Conservation (phyloP, 164 flowering plant species). For the Magnolia officinalis region DNA sequence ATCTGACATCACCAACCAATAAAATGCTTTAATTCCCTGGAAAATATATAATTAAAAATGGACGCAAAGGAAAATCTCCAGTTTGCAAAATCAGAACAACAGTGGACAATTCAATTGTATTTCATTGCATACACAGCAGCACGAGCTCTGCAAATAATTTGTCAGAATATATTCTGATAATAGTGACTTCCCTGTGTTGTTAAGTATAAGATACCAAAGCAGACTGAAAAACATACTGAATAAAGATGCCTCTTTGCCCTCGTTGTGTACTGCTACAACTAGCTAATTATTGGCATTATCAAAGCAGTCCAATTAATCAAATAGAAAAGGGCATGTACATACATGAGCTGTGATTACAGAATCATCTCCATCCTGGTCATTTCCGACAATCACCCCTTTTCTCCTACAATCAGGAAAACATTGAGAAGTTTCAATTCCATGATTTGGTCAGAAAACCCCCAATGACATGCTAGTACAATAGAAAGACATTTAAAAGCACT, state of each 20-base stretch:
- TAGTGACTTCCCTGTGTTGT: not conserved
- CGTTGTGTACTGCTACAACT: not conserved
- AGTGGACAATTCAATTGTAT: no score
- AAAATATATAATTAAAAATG: not conserved
- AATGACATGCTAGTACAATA: not conserved
- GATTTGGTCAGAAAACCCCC: not conserved
- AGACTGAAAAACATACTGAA: not conserved
- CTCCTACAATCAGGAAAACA: conserved; percentile 53
- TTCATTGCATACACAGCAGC: no score
- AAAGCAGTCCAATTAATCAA: not conserved
- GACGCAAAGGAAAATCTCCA: not conserved
- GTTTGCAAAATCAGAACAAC: no score
- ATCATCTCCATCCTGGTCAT: conserved; percentile 98
- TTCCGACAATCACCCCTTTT: conserved; percentile 92
- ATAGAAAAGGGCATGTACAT: conserved; percentile 20
- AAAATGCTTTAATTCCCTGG: not conserved
- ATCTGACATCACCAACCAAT: not conserved
- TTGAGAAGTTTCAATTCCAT: conserved; percentile 13
- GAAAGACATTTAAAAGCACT: conserved; percentile 21
- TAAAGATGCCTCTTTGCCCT: not conserved
- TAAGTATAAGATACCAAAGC: not conserved
- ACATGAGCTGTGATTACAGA: conserved; percentile 80
- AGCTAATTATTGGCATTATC: not conserved
- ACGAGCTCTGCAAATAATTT: no score
- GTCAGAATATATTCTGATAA: not conserved